These are phyloP conservation scores for Fusarium haematococcum DNA, from an alignment of 2,329 filamentous ascomycete genomes.

Conservation along the genomic window DNA sequence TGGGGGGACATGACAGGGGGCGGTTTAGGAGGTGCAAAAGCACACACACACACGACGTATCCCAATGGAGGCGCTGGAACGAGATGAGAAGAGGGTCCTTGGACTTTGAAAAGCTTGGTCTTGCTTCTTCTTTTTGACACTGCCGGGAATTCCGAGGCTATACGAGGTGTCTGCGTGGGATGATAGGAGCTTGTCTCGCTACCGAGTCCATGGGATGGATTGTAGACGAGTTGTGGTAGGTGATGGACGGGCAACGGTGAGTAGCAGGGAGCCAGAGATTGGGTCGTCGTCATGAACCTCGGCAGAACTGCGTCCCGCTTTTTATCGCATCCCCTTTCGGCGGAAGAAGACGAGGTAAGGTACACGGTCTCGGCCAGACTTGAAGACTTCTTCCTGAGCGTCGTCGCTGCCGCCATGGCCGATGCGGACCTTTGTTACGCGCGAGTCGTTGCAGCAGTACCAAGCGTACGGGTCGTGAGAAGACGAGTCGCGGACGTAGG, in stretches of 20 bases:
- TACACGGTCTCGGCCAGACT: slow-evolving; percentile 51
- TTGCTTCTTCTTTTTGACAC: neutral
- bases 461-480: slow-evolving; percentile 58
- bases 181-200: neutral
- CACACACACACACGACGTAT: neutral
- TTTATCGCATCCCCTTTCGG: slow-evolving; percentile 48
- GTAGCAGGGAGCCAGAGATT: neutral
- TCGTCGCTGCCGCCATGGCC: slow-evolving; percentile 52
- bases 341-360: slow-evolving; percentile 62
- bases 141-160: neutral
- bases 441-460: slow-evolving; percentile 62
- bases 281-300: neutral
- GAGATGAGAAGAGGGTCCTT: neutral
- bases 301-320: slow-evolving; percentile 1
- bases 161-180: neutral
- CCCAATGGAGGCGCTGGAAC: neutral
- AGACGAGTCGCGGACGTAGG: slow-evolving; percentile 72
- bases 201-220: neutral
- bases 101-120: neutral
- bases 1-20: neutral
- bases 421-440: slow-evolving; percentile 56
- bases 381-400: slow-evolving; percentile 54
- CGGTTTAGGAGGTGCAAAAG: neutral
- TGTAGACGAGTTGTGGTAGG: neutral
- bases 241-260: neutral